Conservation (phyloP, 306 rosid species). For the Alnus rubra region DNA sequence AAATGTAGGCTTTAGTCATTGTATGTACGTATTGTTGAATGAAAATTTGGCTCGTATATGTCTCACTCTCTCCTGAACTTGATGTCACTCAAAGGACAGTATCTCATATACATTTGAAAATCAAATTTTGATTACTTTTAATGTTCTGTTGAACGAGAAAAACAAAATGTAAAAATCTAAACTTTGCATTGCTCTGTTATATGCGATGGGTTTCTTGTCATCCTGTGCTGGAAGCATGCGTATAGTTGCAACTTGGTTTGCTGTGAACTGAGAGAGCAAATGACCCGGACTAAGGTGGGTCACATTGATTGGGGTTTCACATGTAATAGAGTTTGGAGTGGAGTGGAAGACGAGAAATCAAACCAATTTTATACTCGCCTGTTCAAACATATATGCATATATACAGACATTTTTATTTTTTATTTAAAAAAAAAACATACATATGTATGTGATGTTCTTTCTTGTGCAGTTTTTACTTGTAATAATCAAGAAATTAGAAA, state of each 20-base stretch:
- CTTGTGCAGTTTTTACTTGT: not conserved
- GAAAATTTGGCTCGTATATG: not conserved
- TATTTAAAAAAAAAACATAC: not conserved
- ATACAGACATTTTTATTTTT: too few species aligned
- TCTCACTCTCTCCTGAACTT: not conserved
- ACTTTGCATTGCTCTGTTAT: not conserved
- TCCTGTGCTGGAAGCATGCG: not conserved
- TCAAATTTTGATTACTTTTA: not conserved
- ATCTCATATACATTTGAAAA: not conserved
- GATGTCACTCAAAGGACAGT: not conserved
- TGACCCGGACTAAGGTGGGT: not conserved
- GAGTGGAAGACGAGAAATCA: not conserved
- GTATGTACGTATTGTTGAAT: not conserved
- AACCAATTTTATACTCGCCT: not conserved
- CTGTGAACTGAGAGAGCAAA: not conserved
- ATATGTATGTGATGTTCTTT: not conserved
- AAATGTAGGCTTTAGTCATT: not conserved
- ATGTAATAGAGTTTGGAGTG: not conserved
- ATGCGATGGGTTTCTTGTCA: not conserved
- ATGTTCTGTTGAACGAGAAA: not conserved
- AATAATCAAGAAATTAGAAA: not conserved
- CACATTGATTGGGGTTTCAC: not conserved
- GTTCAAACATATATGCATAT: not conserved
- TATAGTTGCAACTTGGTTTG: not conserved
- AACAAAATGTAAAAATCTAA: not conserved